Evolutionary conservation across 495 filamentous ascomycete genomes (phyloP), one percentile per base, ranked within the genome.

Genomic region (Penicillium egyptiacum): DNA sequence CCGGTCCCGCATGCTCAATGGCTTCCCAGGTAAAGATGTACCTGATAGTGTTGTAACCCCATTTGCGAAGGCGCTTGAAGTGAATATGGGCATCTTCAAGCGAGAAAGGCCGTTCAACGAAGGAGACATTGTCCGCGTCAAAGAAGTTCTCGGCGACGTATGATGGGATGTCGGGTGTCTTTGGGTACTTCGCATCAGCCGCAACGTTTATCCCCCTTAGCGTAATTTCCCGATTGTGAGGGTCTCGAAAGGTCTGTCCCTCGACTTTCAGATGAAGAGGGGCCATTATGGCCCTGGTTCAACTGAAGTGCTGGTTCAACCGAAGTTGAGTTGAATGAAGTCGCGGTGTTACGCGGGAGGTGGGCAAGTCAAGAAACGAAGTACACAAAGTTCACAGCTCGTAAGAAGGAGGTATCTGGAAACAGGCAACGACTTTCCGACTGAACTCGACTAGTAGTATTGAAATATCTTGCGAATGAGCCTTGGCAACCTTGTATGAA

Each of bases 11-110:
- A 56, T 91, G 86, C 75, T 98, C 94, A 65, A 98, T 93, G n/a
- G 94, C 93, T 70, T 98, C 94, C 94, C 94, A 98, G 0, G 93
- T 98, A 69, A 96, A 98, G 57, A 98, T 81, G 68, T 98, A 98
- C 64, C 94, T 82, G 50, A 98, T 93, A 1, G 89, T 90, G 71
- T 97, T 98, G 72, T 96, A 98, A 7, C 94, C 94, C 78, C 83
- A 96, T 58, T 86, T 88, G 58, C 87, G 86, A 50, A 98, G 72
- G 31, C 91, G 78, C n/a, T 88, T 83, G 69, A 98, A 96, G 65
- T 98, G 94, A 1, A 83, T 78, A 61, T 91, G 86, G 1, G 94
- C 90, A 35, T 96, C 91, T 50, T 89, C 84, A 41, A 88, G 77
- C 4, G 85, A 73, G 68, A 98, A 98, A 0, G 94, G 94, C 17